These are phyloP conservation scores for Meripilus lineatus DNA, from an alignment of 1,284 basidiomycete genomes.

Conservation along the genomic window DNA sequence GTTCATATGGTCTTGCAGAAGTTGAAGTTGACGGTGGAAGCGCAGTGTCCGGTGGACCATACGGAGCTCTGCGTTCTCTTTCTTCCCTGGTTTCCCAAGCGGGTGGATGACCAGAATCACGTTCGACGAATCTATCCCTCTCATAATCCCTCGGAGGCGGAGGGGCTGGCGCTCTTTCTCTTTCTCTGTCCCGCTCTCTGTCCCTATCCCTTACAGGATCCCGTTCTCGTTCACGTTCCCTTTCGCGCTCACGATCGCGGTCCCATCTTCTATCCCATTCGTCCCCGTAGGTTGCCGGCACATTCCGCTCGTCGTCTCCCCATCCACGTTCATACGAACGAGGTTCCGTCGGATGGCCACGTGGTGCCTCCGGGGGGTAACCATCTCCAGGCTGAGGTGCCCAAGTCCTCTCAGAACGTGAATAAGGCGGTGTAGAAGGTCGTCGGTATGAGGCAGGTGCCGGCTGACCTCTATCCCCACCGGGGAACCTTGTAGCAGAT, in stretches of 20 bases:
- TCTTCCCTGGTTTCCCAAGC: conserved; percentile 29
- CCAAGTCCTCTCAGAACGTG: conserved; percentile 20
- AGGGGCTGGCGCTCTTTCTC: too few species aligned
- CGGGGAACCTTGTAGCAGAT: neutral
- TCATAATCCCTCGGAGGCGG: too few species aligned
- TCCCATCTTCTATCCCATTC: conserved; percentile 17
- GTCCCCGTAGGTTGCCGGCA: conserved; percentile 15
- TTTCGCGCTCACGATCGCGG: conserved; percentile 23
- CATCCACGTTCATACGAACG: conserved; percentile 19
- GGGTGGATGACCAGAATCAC: conserved; percentile 17
- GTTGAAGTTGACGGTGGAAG: conserved; percentile 11
- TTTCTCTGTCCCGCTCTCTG: neutral
- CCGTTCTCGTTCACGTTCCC: conserved; percentile 3
- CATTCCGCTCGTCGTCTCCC: conserved; percentile 23
- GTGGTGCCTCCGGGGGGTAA: conserved; percentile 14
- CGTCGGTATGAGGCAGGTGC: conserved; percentile 18
- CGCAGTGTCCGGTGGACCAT: conserved; percentile 9
- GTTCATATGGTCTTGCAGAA: conserved; percentile 21
- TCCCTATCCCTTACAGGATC: too few species aligned
- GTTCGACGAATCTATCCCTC: conserved; percentile 20
- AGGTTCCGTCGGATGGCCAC: conserved; percentile 13
- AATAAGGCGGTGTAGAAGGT: conserved; percentile 17
- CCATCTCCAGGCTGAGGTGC: conserved; percentile 17
- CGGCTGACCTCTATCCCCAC: neutral
- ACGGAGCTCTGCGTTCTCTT: conserved; percentile 23